Percentiles rank a stretch among this genome's conserved stretches.
Conservation (phyloP, 2,329 filamentous ascomycete genomes). For the Penicillium crustosum region DNA sequence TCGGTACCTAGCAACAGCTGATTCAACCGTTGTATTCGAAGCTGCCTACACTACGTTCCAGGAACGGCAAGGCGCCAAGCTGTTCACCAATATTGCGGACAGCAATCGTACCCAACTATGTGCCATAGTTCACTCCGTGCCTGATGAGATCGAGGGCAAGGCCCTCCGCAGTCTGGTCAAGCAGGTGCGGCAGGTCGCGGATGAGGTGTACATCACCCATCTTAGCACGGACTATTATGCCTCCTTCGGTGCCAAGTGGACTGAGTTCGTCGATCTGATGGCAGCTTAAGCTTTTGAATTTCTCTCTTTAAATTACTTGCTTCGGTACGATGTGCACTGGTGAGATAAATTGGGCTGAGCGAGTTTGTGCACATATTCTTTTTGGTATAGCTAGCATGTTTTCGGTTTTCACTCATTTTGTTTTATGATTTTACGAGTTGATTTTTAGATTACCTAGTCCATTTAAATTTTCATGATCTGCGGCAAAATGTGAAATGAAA, state of each 20-base stretch:
- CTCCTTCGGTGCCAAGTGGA: constrained; percentile 40
- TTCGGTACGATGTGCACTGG: background rate
- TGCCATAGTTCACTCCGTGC: constrained; percentile 42
- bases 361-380: background rate
- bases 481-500: background rate
- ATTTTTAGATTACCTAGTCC: background rate
- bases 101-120: constrained; percentile 35
- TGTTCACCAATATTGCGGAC: constrained; percentile 35
- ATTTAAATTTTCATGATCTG: background rate
- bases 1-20: constrained; percentile 43
- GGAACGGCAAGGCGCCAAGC: constrained; percentile 31
- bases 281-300: constrained; percentile 14
- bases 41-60: constrained; percentile 42
- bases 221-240: constrained; percentile 43
- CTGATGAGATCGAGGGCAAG: constrained; percentile 31
- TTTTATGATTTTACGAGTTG: background rate
- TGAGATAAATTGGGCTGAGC: constrained; percentile 2
- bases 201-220: constrained; percentile 45
- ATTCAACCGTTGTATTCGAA: constrained; percentile 51
- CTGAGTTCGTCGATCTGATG: constrained; percentile 40
- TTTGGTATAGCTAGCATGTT: background rate
- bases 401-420: background rate
- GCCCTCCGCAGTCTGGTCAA: constrained; percentile 36
- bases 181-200: constrained; percentile 36
- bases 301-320: background rate